Percentiles rank a stretch among this genome's conserved stretches.
Evolutionary conservation across 1,284 basidiomycete genomes (phyloP).

Genomic region (Tilletia setariae): DNA sequence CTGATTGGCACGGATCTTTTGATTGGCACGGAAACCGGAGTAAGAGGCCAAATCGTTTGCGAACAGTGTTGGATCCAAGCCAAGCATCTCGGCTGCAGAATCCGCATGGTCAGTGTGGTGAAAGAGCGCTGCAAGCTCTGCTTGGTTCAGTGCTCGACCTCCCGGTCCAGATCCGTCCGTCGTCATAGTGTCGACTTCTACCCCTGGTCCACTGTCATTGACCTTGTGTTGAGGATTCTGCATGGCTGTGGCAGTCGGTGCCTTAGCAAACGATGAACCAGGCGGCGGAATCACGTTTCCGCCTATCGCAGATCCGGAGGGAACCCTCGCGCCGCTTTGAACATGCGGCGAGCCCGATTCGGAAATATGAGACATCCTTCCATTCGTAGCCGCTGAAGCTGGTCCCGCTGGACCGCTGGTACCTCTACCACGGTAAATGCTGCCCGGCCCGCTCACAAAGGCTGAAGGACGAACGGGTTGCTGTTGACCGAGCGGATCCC

Average conservation of each 20-base stretch:
- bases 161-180: neutral
- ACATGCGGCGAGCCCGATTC: neutral
- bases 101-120: conserved; percentile 12
- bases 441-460: conserved; percentile 38
- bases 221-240: too few relatives aligned
- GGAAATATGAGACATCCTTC: too few relatives aligned
- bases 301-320: neutral
- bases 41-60: conserved; percentile 7
- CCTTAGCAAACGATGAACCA: neutral
- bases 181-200: neutral
- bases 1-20: conserved; percentile 4
- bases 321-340: neutral
- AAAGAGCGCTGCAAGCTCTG: conserved; percentile 2
- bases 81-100: conserved; percentile 5
- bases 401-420: neutral
- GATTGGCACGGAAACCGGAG: neutral
- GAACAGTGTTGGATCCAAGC: conserved; percentile 1
- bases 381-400: neutral
- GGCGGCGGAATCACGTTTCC: neutral
- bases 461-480: conserved; percentile 28
- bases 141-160: conserved; percentile 8
- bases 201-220: too few relatives aligned
- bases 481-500: conserved; percentile 28
- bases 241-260: neutral
- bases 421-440: conserved; percentile 37